Evolutionary conservation across 1,284 basidiomycete species (phyloP).

Genomic region (Fomitopsis pinicola): DNA sequence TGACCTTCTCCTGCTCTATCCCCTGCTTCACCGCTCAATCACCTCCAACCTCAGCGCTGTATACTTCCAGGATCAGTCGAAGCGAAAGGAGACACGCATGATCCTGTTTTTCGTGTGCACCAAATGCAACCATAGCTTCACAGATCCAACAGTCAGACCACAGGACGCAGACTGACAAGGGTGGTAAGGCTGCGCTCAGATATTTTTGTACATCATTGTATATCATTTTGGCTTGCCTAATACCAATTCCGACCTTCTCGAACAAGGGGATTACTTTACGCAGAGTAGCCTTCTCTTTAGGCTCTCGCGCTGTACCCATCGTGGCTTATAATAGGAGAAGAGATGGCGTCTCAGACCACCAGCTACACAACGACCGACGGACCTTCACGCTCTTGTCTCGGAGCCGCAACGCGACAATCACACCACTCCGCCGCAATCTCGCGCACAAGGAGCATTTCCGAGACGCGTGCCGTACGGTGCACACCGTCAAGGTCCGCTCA

Average conservation of each 20-base stretch:
- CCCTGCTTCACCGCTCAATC: neutral
- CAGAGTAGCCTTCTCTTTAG: no score
- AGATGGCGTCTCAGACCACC: no score
- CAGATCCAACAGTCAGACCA: slow-evolving; percentile 54
- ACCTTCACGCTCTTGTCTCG: no score
- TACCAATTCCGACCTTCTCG: neutral
- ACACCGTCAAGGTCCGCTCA: no score
- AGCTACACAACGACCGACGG: no score
- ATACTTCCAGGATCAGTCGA: slow-evolving; percentile 92
- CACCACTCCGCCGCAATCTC: no score
- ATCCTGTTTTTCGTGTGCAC: slow-evolving; percentile 90
- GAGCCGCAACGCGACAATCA: no score
- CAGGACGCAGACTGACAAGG: slow-evolving; percentile 4
- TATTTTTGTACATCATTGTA: neutral
- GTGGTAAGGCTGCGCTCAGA: neutral
- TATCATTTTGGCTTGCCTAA: neutral
- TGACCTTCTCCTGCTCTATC: slow-evolving; percentile 7
- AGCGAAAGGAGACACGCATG: slow-evolving; percentile 89
- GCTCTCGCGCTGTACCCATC: no score
- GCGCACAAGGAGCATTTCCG: no score
- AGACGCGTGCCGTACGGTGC: no score
- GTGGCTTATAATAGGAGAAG: no score
- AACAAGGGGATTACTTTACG: no score
- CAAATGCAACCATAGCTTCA: slow-evolving; percentile 78
- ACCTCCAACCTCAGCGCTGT: slow-evolving; percentile 58